Conservation (phyloP, 495 filamentous ascomycete species). For the Hypoxylon cercidicola region DNA sequence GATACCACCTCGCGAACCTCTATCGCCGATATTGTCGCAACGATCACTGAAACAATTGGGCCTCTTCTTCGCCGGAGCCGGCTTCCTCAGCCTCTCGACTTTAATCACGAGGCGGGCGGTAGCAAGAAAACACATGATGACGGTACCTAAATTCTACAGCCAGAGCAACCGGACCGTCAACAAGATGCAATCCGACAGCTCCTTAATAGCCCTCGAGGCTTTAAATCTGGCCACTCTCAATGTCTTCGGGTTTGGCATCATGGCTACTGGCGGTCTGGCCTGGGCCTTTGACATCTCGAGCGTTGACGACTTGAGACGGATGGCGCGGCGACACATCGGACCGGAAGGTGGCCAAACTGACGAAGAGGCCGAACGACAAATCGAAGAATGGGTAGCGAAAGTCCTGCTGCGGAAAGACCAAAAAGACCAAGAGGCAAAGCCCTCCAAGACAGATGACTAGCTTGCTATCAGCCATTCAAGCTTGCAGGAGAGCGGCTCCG, state of each 20-base stretch:
- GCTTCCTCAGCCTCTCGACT: slow-evolving; percentile 75
- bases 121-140: slow-evolving; percentile 60
- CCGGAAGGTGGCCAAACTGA: slow-evolving; percentile 59
- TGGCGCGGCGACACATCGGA: slow-evolving; percentile 59
- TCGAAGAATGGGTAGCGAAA: slow-evolving; percentile 76
- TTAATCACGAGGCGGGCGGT: slow-evolving; percentile 76
- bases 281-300: slow-evolving; percentile 78
- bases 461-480: slow-evolving; percentile 3
- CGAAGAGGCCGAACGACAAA: slow-evolving; percentile 69
- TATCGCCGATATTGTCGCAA: slow-evolving; percentile 37
- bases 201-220: slow-evolving; percentile 77
- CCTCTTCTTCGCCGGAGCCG: slow-evolving; percentile 75
- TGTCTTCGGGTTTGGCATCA: slow-evolving; percentile 73
- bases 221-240: slow-evolving; percentile 86
- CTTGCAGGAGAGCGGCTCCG: slow-evolving; percentile 8
- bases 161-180: slow-evolving; percentile 58
- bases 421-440: slow-evolving; percentile 20
- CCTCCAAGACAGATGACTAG: slow-evolving; percentile 23
- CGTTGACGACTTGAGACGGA: slow-evolving; percentile 72
- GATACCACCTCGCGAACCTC: slow-evolving; percentile 25
- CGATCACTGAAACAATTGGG: slow-evolving; percentile 63
- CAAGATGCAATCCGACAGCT: slow-evolving; percentile 40
- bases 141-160: slow-evolving; percentile 73
- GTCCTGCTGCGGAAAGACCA: slow-evolving; percentile 64
- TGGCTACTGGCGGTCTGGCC: slow-evolving; percentile 70